A percentile compares a stretch with the other conserved stretches of the same genome.
These are phyloP conservation scores for Brettanomyces anomalus DNA, from an alignment of 805 yeast species.

Conservation along the genomic window DNA sequence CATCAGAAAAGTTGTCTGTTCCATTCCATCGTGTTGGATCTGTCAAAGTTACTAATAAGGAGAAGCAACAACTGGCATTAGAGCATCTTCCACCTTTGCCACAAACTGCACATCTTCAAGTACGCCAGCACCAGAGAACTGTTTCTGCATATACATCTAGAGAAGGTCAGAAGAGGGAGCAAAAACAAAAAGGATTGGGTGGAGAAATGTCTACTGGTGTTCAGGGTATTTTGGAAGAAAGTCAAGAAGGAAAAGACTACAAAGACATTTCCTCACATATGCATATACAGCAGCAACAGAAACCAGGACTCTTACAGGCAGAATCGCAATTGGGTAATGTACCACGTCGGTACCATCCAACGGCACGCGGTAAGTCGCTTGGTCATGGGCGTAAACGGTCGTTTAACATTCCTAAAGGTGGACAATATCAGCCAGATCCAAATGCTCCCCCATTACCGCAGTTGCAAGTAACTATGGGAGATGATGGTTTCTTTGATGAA, in stretches of 20 bases:
- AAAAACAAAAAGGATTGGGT: conserved; percentile 6
- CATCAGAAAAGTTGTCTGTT: too few species aligned
- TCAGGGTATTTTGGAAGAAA: too few species aligned
- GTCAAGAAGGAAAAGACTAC: too few species aligned
- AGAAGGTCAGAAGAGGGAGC: neutral
- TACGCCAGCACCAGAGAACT: conserved; percentile 28
- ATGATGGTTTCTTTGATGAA: conserved; percentile 54
- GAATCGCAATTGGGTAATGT: neutral
- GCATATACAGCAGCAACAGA: neutral
- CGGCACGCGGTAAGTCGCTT: conserved; percentile 81
- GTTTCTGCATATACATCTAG: conserved; percentile 27
- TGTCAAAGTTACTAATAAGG: conserved; percentile 52
- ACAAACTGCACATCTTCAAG: conserved; percentile 18
- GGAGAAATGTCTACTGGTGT: conserved; percentile 24
- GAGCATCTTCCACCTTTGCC: conserved; percentile 20
- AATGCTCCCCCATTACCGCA: conserved; percentile 38
- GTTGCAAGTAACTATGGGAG: conserved; percentile 26
- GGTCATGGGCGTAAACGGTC: conserved; percentile 71
- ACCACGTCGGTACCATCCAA: conserved; percentile 46
- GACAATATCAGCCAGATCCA: conserved; percentile 11
- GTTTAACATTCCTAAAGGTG: conserved; percentile 24
- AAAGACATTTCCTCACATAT: neutral
- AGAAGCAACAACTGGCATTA: conserved; percentile 30
- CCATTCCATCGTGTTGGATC: conserved; percentile 48
- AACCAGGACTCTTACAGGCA: neutral